phyloP scores from a whole-genome alignment of 371 early-diverging fungal genomes.

The Basidiobolus meristosporus region DNA sequence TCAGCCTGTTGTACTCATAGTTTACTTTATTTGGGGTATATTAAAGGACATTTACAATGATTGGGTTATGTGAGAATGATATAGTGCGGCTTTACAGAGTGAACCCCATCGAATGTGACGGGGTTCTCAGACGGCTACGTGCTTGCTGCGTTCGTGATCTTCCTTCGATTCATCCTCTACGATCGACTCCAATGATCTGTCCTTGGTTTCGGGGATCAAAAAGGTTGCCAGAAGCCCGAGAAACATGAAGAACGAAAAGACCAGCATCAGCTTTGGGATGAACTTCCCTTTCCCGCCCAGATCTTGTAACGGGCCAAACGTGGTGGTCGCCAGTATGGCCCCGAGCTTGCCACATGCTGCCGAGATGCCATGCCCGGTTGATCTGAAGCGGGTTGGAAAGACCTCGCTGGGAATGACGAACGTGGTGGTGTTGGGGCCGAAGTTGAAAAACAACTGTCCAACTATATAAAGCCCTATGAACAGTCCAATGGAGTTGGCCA shows the following conservation, averaged over 20 bases:
- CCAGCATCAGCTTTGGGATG: conserved; percentile 40
- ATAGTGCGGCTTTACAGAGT: no score
- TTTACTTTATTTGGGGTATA: no score
- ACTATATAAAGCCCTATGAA: conserved; percentile 56
- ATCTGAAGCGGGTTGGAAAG: conserved; percentile 75
- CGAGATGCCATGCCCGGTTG: conserved; percentile 75
- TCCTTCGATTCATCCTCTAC: no score
- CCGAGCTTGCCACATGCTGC: conserved; percentile 78
- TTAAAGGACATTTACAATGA: no score
- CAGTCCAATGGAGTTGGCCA: conserved; percentile 27
- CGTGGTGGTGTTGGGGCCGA: conserved; percentile 82
- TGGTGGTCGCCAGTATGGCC: conserved; percentile 42
- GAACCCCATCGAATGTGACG: no score
- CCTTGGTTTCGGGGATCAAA: conserved; percentile 54
- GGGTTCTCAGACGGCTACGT: no score
- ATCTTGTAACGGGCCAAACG: conserved; percentile 21
- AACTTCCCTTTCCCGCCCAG: conserved; percentile 25
- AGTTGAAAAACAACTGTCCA: conserved; percentile 67
- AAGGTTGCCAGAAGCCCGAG: conserved; percentile 40
- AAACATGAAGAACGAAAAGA: conserved; percentile 61
- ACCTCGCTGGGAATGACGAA: conserved; percentile 81
- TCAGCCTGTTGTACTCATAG: no score
- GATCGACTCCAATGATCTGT: conserved; percentile 26
- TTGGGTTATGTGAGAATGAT: no score
- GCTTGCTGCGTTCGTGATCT: no score